These are phyloP conservation scores for Gilbertella persicaria DNA, from an alignment of 371 early-diverging fungal genomes.

Conservation along the genomic window DNA sequence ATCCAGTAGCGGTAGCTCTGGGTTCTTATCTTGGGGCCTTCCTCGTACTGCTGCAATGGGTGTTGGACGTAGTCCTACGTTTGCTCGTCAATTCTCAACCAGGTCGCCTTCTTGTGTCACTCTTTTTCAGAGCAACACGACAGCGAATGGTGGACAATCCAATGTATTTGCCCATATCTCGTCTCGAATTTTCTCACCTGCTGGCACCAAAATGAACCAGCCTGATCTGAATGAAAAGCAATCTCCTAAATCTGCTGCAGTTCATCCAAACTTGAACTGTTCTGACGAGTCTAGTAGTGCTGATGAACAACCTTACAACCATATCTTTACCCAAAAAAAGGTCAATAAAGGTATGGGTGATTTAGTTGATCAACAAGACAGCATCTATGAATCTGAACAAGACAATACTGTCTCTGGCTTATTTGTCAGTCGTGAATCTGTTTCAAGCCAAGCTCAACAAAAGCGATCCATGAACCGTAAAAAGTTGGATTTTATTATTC, in stretches of 20 bases:
- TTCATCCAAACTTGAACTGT: background rate
- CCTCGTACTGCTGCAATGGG: constrained; percentile 18
- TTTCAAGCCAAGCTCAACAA: background rate
- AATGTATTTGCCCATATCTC: constrained; percentile 24
- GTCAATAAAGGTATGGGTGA: constrained; percentile 13
- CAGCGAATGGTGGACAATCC: constrained; percentile 8
- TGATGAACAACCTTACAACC: background rate
- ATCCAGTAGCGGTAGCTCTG: constrained; percentile 6
- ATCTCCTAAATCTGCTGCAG: background rate
- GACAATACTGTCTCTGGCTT: background rate
- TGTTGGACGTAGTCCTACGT: constrained; percentile 1
- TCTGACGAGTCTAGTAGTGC: constrained; percentile 1
- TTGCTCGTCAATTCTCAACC: constrained; percentile 27
- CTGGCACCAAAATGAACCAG: constrained; percentile 14
- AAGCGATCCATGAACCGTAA: background rate
- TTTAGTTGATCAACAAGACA: background rate
- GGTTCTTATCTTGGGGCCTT: constrained; percentile 23
- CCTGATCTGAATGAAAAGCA: constrained; percentile 5
- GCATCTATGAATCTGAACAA: background rate
- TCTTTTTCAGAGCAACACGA: constrained; percentile 18
- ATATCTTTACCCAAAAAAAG: constrained; percentile 2
- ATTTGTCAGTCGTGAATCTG: constrained; percentile 10
- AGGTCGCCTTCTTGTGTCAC: constrained; percentile 20
- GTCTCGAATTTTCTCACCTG: constrained; percentile 31
- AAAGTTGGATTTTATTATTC: constrained; percentile 12